A percentile compares a stretch with the other conserved stretches of the same genome.
Conservation (phyloP, 495 filamentous ascomycete genomes). For the Alectoria sarmentosa region DNA sequence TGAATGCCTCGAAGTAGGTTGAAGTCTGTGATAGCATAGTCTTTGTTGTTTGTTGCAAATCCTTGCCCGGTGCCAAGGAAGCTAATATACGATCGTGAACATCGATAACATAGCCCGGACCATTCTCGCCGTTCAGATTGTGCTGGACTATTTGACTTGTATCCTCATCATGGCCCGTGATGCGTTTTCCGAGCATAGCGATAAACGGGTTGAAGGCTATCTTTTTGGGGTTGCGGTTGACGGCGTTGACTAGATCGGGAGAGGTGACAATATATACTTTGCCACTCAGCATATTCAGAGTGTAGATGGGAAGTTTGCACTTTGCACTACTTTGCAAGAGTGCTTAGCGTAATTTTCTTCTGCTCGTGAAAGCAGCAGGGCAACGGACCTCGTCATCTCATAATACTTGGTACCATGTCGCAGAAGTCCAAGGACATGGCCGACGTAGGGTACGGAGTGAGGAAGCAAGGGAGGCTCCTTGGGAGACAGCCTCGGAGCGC, state of each 20-base stretch:
- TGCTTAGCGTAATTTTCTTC: background rate
- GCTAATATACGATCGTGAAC: constrained; percentile 4
- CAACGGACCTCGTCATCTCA: constrained; percentile 20
- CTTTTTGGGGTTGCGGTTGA: constrained; percentile 37
- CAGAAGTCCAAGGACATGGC: constrained; percentile 23
- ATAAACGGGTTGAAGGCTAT: constrained; percentile 39
- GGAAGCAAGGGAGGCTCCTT: constrained; percentile 19
- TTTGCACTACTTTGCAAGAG: constrained; percentile 11
- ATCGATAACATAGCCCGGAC: constrained; percentile 15
- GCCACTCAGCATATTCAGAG: constrained; percentile 35
- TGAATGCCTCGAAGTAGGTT: constrained; percentile 4
- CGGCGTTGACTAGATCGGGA: constrained; percentile 33
- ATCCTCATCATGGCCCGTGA: constrained; percentile 13
- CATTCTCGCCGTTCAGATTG: constrained; percentile 20
- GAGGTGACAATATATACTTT: constrained; percentile 42
- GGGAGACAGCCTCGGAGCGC: background rate
- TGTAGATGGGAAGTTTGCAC: constrained; percentile 35
- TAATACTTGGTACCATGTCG: constrained; percentile 23
- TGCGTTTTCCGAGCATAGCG: constrained; percentile 19
- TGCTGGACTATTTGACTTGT: constrained; percentile 13
- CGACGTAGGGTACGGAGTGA: constrained; percentile 19
- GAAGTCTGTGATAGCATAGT: constrained; percentile 8
- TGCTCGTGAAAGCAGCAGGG: background rate
- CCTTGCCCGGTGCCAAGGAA: constrained; percentile 9
- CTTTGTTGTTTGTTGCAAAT: constrained; percentile 11